Conservation (phyloP, 345 rosid genomes). For the Iberis pinnata region DNA sequence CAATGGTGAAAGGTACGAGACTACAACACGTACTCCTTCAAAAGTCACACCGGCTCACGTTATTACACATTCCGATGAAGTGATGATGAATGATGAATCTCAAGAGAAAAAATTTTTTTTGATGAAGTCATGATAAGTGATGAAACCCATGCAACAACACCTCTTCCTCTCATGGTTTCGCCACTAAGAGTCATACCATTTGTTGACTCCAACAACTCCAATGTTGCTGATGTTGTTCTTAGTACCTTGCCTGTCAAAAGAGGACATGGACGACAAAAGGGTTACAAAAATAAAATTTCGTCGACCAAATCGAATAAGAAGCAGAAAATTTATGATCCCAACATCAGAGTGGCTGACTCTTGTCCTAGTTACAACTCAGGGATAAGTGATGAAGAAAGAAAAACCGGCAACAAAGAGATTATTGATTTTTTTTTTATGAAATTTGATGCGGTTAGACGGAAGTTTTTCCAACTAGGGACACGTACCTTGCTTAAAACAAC, state of each 20-base stretch:
- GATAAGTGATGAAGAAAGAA: slow-evolving; percentile 15
- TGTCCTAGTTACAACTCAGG: slow-evolving; percentile 10
- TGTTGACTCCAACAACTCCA: not conserved
- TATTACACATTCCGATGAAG: too few species aligned
- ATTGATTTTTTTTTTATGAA: slow-evolving; percentile 33
- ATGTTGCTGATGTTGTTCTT: not conserved
- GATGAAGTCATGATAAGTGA: too few species aligned
- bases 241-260: not conserved
- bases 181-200: too few species aligned
- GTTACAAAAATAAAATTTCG: not conserved
- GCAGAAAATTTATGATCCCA: not conserved
- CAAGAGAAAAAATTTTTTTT: too few species aligned
- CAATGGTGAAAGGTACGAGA: too few species aligned
- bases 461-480: slow-evolving; percentile 34
- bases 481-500: not conserved
- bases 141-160: too few species aligned
- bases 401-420: slow-evolving; percentile 38
- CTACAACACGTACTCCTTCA: too few species aligned
- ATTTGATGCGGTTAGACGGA: slow-evolving; percentile 42
- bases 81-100: too few species aligned
- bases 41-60: too few species aligned
- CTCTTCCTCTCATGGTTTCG: too few species aligned
- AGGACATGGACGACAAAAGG: slow-evolving; percentile 11
- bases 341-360: not conserved
- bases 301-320: not conserved